Base-by-base conservation (phyloP, 306 rosid genomes). In the Rosa persica region DNA sequence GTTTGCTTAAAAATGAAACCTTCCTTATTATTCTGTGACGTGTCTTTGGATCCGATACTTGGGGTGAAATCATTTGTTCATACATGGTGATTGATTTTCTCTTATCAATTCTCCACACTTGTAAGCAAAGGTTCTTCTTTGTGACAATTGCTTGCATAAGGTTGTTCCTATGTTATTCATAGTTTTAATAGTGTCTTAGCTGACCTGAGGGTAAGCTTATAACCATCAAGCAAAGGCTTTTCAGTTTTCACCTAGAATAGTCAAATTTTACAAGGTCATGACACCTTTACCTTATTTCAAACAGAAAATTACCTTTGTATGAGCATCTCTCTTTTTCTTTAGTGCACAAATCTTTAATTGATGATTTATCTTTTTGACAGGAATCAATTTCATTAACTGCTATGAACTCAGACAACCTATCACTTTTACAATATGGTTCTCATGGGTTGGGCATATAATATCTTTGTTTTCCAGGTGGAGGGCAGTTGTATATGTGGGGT, bases 401-500 rank as follows among this genome's bases (percentile, higher is more conserved):
- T 60, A 22, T 15, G 57, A 40, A 12, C 7, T 72, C 38, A 19
- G n/a, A 62, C 60, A 47, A 38, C n/a, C 36, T 20, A 0, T 62
- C 61, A 46, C 61, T n/a, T 46, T 10, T 46, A 44, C 62, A 5
- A 9, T 47, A 38, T 39, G 58, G 49, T 40, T 40, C 79, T 81
- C 64, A 42, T 47, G 30, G n/a, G 67, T 64, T 17, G 22, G 69
- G 23, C 40, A n/a, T 42, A 47, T 15, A 52, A 34, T 74, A 78
- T 76, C 27, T 75, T 76, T 48, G 17, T 73, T 55, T 86, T 84
- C 61, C 88, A 95, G 99, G 89, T 77, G 98, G 99, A 54, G 99
- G 99, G 64, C 99, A 95, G 81, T 75, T 95, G 83, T 95, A 95
- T 70, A 91, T 95, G 96, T 95, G 99, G 99, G 99, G 99, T 25